Evolutionary conservation across 352 stramenopile species (phyloP).

Genomic region (Phytophthora quininea): DNA sequence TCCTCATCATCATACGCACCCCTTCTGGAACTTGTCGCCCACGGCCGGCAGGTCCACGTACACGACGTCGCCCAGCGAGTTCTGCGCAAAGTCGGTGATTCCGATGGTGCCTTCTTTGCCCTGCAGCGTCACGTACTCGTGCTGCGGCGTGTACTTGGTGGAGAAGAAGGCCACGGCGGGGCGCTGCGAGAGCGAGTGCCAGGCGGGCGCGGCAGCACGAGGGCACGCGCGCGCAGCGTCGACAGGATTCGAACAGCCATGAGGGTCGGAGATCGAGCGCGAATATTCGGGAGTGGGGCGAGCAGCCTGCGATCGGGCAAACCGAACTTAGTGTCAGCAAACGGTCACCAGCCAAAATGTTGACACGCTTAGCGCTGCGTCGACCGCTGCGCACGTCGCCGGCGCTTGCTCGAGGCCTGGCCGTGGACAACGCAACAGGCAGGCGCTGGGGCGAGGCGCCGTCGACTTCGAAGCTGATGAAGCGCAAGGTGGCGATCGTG

Average conservation of each 20-base stretch:
- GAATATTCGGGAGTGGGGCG: not conserved
- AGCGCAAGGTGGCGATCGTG: slow-evolving; percentile 90
- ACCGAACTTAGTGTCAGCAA: not conserved
- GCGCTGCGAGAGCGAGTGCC: slow-evolving; percentile 48
- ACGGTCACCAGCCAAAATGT: slow-evolving; percentile 11
- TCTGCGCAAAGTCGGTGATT: slow-evolving; percentile 98
- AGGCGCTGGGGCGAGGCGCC: slow-evolving; percentile 4
- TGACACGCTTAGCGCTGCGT: slow-evolving; percentile 31
- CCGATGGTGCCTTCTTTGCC: slow-evolving; percentile 91
- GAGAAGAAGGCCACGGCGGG: slow-evolving; percentile 66
- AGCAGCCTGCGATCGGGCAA: not conserved
- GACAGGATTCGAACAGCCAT: slow-evolving; percentile 71
- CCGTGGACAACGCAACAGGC: not conserved
- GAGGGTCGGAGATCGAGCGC: not conserved
- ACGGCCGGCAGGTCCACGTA: slow-evolving; percentile 97
- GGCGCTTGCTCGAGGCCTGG: slow-evolving; percentile 8
- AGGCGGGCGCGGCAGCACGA: slow-evolving; percentile 26
- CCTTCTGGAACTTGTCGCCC: slow-evolving; percentile 94
- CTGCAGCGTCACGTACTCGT: slow-evolving; percentile 87
- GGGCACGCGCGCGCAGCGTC: slow-evolving; percentile 45
- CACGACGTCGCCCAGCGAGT: slow-evolving; percentile 96
- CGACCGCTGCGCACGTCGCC: slow-evolving; percentile 18
- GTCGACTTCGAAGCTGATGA: slow-evolving; percentile 51
- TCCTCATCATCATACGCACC: slow-evolving; percentile 49
- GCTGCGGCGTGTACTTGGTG: slow-evolving; percentile 86